Base-by-base conservation (phyloP, 306 rosid species). In the Glycine tomentella region DNA sequence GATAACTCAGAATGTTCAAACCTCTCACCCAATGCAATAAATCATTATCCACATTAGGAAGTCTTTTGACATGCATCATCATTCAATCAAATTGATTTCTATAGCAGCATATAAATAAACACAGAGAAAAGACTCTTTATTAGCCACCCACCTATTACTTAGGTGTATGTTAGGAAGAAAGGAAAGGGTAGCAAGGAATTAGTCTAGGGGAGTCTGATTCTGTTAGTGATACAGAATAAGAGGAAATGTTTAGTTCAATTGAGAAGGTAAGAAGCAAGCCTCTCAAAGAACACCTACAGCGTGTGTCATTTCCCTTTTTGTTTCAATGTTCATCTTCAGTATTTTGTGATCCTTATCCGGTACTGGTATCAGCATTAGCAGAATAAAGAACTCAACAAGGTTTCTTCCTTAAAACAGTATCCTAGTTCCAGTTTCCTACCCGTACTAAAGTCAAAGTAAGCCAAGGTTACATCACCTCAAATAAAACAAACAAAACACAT, bases 341-440 rank as follows among this genome's bases (percentile, higher is more conserved):
- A 42, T 25, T 25, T 25, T 25, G 31, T 25, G 31, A 25, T 25
- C 31, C 31, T 25, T 25, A 25, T 25, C 31, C 31, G 31, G 31
- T 25, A 25, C 31, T 25, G 31, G 31, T 25, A 25, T 25, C 31
- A 25, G 31, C 31, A 0, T 13, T 46, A 58, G 71, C 46, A 70
- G 40, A 56, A 45, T 40, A 56, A 45, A 3, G 56, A 57, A 45
- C 46, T 31, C 15, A 44, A 16, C 3, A 50, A 77, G 16, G 42
- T 40, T 13, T 69, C 7, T 20, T 76, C 6, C 62, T 14, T 45
- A 46, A 56, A 74, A 69, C 66, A 46, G 48, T 3, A 13, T 52
- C 17, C 33, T 50, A n/a, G 64, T 76, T 34, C 69, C 56, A 72
- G 17, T 71, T 55, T 17, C 71, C 31, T 46, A 65, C 14, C 52